phyloP scores from a whole-genome alignment of 768 basidiomycete species.

The Lanmaoa rubissima region DNA sequence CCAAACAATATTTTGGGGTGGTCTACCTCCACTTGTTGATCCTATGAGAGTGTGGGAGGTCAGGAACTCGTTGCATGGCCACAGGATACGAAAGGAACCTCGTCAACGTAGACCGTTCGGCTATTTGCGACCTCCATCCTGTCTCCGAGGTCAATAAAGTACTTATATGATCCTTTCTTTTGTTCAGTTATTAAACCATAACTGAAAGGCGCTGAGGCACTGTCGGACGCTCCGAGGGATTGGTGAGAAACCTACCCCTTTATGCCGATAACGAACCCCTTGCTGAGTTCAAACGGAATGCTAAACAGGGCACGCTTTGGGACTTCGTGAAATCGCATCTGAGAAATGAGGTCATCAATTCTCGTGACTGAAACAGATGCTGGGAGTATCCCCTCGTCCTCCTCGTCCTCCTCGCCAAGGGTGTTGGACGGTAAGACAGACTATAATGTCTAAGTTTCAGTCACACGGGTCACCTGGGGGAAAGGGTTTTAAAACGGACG shows the following conservation, averaged over 20 bases:
- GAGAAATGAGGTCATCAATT: conserved; percentile 72
- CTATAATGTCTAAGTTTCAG: conserved; percentile 35
- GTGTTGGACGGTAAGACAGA: conserved; percentile 56
- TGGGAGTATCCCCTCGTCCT: conserved; percentile 56
- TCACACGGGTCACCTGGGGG: background rate
- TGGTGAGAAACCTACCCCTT: conserved; percentile 59
- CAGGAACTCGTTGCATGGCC: background rate
- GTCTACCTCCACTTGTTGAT: conserved; percentile 30
- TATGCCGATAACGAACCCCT: conserved; percentile 72
- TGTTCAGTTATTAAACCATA: conserved; percentile 90
- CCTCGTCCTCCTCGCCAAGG: conserved; percentile 43
- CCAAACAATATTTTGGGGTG: conserved; percentile 28
- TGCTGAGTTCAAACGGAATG: conserved; percentile 75
- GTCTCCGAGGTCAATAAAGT: conserved; percentile 78
- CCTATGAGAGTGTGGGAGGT: conserved; percentile 19
- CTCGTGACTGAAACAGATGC: conserved; percentile 74
- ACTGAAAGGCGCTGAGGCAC: conserved; percentile 39
- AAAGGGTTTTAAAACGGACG: conserved; percentile 40
- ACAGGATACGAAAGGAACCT: conserved; percentile 36
- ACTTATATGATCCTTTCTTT: conserved; percentile 77
- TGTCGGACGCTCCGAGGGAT: background rate
- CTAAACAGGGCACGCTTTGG: conserved; percentile 83
- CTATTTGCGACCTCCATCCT: conserved; percentile 72
- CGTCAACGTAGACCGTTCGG: conserved; percentile 74
- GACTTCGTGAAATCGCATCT: conserved; percentile 79